Percentiles rank a stretch among this genome's conserved stretches.
Conservation (phyloP, 768 basidiomycete species). For the Russula sp. region DNA sequence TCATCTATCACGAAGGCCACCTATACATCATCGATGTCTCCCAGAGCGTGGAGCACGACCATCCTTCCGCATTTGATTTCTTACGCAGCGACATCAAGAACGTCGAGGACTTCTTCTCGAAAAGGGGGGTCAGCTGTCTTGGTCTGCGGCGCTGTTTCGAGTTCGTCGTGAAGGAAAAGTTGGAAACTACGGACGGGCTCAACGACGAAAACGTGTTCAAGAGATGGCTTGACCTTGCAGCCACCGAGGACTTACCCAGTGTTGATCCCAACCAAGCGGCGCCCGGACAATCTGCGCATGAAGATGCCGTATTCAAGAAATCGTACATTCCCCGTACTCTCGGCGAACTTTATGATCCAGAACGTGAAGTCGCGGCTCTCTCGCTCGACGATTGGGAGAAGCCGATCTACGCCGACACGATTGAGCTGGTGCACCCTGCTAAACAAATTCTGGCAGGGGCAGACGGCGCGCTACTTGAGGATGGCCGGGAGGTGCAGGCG, state of each 20-base stretch:
- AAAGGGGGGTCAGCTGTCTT: slow-evolving; percentile 66
- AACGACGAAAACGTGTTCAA: slow-evolving; percentile 32
- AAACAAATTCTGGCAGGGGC: slow-evolving; percentile 19
- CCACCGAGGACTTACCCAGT: slow-evolving; percentile 18
- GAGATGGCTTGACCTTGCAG: slow-evolving; percentile 44
- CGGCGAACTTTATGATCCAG: slow-evolving; percentile 91
- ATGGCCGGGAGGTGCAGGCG: slow-evolving; percentile 26
- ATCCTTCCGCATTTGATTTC: slow-evolving; percentile 95
- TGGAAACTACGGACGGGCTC: slow-evolving; percentile 26
- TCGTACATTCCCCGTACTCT: slow-evolving; percentile 92
- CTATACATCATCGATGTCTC: slow-evolving; percentile 97
- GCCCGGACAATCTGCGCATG: slow-evolving; percentile 41
- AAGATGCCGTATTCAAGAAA: slow-evolving; percentile 83
- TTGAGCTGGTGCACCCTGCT: slow-evolving; percentile 59
- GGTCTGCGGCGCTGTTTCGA: slow-evolving; percentile 83
- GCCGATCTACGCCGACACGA: slow-evolving; percentile 84
- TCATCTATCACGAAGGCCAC: slow-evolving; percentile 77
- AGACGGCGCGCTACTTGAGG: slow-evolving; percentile 20
- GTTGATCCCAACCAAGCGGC: slow-evolving; percentile 21
- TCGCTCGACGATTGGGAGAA: slow-evolving; percentile 60
- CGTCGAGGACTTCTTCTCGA: slow-evolving; percentile 85
- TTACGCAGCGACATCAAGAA: slow-evolving; percentile 88
- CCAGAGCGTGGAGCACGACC: slow-evolving; percentile 97
- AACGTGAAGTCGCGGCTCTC: slow-evolving; percentile 79
- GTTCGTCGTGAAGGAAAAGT: slow-evolving; percentile 65